These are phyloP conservation scores for Agaricus sinodeliciosus DNA, from an alignment of 768 basidiomycete genomes.

Conservation along the genomic window DNA sequence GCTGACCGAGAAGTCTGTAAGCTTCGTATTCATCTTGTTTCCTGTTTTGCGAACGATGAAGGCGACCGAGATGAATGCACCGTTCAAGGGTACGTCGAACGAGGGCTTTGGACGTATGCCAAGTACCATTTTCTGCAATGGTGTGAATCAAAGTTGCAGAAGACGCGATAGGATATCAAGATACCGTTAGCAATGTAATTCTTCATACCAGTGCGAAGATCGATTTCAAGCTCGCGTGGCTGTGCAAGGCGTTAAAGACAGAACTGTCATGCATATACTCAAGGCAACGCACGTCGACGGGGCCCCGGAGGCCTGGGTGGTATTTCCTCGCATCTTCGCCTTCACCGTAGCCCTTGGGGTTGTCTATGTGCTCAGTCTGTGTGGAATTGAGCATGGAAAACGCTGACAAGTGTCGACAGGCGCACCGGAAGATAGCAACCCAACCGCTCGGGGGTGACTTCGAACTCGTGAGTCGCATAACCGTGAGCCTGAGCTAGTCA, in stretches of 20 bases:
- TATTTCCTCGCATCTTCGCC: constrained; percentile 79
- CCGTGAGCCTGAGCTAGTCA: constrained; percentile 53
- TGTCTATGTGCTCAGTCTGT: constrained; percentile 85
- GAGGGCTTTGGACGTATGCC: constrained; percentile 84
- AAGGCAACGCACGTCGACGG: constrained; percentile 55
- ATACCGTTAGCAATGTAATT: constrained; percentile 86
- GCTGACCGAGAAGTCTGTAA: constrained; percentile 72
- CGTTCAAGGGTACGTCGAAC: constrained; percentile 66
- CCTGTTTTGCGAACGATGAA: constrained; percentile 45
- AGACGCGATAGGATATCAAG: too few relatives aligned
- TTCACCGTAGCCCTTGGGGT: constrained; percentile 84
- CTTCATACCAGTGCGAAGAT: constrained; percentile 87
- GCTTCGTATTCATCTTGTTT: constrained; percentile 74
- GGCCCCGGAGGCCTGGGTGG: constrained; percentile 70
- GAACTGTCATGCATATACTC: constrained; percentile 5
- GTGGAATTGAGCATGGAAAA: neutral
- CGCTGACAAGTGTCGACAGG: constrained; percentile 11
- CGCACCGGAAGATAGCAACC: constrained; percentile 78
- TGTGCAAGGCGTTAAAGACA: constrained; percentile 18
- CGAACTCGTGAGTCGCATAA: constrained; percentile 79
- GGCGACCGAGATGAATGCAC: constrained; percentile 76
- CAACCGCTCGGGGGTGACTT: constrained; percentile 77
- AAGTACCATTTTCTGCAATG: constrained; percentile 52
- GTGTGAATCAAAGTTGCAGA: too few relatives aligned
- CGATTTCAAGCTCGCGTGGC: constrained; percentile 81